A percentile compares a stretch with the other conserved stretches of the same genome.
Evolutionary conservation across 2,329 filamentous ascomycete genomes (phyloP).

Genomic region (Diaporthe ilicicola): DNA sequence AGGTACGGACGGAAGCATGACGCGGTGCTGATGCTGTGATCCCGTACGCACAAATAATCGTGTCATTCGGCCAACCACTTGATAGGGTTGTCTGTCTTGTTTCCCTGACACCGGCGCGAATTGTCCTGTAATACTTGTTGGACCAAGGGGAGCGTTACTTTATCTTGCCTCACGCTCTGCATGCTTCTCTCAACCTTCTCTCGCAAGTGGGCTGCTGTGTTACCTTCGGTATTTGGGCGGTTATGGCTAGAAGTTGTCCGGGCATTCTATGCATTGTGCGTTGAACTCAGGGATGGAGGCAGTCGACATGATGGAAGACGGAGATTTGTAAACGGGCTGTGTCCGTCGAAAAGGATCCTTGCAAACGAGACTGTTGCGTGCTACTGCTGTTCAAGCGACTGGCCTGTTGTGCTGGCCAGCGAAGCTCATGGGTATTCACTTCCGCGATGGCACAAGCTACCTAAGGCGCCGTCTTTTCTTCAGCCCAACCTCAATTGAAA

Average conservation of each 20-base stretch:
- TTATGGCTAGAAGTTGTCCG: not conserved
- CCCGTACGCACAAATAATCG: not conserved
- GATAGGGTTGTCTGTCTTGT: not conserved
- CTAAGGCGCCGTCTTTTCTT: not conserved
- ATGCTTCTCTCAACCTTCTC: not conserved
- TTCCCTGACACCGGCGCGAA: slow-evolving; percentile 8
- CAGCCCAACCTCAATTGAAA: not conserved
- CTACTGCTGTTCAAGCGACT: not conserved
- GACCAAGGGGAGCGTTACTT: not conserved
- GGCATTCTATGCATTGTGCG: not conserved
- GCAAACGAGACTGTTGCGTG: not conserved
- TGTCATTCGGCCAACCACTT: not conserved
- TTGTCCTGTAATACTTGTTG: slow-evolving; percentile 29
- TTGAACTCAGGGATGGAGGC: not conserved
- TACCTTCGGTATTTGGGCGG: slow-evolving; percentile 26
- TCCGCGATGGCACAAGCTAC: not conserved
- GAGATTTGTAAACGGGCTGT: not conserved
- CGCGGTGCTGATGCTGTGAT: slow-evolving; percentile 25
- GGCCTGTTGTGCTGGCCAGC: not conserved
- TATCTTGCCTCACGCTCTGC: slow-evolving; percentile 16
- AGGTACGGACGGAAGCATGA: slow-evolving; percentile 24
- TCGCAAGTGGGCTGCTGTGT: slow-evolving; percentile 5
- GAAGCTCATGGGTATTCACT: not conserved
- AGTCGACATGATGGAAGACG: not conserved
- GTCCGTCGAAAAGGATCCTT: not conserved